Base-by-base conservation (phyloP, 1,284 basidiomycete genomes). In the Ceratobasidium sp. region DNA sequence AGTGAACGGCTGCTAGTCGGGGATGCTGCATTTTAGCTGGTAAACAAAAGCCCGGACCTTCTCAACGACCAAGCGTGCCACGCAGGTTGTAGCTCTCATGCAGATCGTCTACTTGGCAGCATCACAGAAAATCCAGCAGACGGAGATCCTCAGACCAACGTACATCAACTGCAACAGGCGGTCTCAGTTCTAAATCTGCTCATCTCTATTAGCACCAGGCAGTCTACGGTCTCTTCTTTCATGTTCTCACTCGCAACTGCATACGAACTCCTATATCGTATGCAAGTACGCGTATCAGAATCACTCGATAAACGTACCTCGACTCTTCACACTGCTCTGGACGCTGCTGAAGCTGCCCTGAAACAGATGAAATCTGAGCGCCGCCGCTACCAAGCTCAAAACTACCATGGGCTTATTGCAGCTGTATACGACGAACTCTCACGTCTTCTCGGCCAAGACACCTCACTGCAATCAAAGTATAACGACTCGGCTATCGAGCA, bases 401-500 rank as follows among this genome's bases (percentile, higher is more conserved):
- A 13, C 23, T 51, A 35, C n/a, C 37, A 68, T 33, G 53, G 31
- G 13, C 51, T 68, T 26, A 20, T 68, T 28, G 66, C 45, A 11
- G 54, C 51, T 8, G 17, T 28, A 4, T 56, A 66, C 39, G 49
- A 42, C 33, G 61, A 64, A 31, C 17, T 56, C 13, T 56, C 33
- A 20, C 17, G 35, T 28, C 49, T 42, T 2, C 17, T 33, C 10
- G 45, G 28, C n/a, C 49, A 39, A 28, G 37, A 68, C 26, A 49
- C 7, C 6, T 3, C 35, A 20, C 23, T 23, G 5, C 35, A 69
- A 26, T 28, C 37, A 26, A 31, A 45, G 26, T 53, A 69, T 47
- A 26, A 45, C 15, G 42, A 76, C 23, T 23, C 42, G 35, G 35
- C 63, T 26, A 58, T 76, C 45, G 53, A 56, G 15, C 42, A 56